These are phyloP conservation scores for Fusarium coffeatum DNA, from an alignment of 2,329 filamentous ascomycete species.

Conservation along the genomic window DNA sequence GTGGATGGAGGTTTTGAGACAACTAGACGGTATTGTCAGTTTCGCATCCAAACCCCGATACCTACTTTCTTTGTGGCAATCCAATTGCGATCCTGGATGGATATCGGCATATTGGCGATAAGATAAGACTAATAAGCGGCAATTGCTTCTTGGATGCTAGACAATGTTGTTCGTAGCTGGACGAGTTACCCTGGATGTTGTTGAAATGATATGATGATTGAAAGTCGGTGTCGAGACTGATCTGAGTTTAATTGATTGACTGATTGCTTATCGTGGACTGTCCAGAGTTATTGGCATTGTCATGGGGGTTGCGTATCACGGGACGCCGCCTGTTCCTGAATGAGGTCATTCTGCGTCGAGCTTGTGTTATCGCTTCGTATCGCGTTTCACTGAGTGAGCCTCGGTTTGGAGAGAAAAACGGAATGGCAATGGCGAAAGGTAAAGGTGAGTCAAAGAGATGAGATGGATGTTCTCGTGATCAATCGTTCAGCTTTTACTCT, in stretches of 20 bases:
- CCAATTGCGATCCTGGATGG: neutral
- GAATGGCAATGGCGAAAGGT: neutral
- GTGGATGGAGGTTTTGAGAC: neutral
- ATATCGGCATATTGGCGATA: neutral
- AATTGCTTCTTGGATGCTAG: neutral
- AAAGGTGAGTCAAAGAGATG: conserved; percentile 9
- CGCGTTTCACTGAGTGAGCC: conserved; percentile 18
- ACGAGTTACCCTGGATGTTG: conserved; percentile 10
- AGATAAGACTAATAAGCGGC: conserved; percentile 1
- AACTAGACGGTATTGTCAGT: conserved; percentile 39
- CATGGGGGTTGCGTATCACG: conserved; percentile 32
- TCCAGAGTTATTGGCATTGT: conserved; percentile 6
- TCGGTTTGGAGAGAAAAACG: neutral
- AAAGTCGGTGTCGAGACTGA: neutral
- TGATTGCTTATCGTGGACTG: conserved; percentile 5
- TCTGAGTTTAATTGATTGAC: conserved; percentile 15
- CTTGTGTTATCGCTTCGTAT: conserved; percentile 16
- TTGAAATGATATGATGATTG: neutral
- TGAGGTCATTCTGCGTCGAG: conserved; percentile 28
- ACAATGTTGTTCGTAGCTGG: neutral
- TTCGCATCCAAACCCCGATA: conserved; percentile 23
- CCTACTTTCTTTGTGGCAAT: conserved; percentile 28
- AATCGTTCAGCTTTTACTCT: conserved; percentile 30
- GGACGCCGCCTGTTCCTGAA: conserved; percentile 27
- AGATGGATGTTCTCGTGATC: conserved; percentile 28